Evolutionary conservation across 345 rosid species (phyloP).

Genomic region (Lepidium africanum): DNA sequence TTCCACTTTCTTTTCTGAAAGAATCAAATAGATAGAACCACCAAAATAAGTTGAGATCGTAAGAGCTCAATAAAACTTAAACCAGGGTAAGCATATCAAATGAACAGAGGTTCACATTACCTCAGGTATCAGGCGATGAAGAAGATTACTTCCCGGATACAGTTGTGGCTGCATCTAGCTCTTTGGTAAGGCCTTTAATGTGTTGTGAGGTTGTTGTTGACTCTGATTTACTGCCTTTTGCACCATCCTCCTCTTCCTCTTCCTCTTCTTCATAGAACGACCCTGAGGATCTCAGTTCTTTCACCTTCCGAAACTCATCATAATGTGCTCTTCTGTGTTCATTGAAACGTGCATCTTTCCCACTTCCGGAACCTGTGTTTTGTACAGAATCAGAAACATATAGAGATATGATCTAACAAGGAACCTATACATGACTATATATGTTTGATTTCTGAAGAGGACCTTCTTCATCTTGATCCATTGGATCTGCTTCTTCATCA

Average conservation of each 20-base stretch:
- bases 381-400: neutral
- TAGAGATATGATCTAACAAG: neutral
- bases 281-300: conserved; percentile 62
- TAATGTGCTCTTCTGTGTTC: conserved; percentile 85
- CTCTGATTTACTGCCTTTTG: conserved; percentile 22
- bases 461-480: conserved; percentile 81
- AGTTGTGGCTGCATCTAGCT: conserved; percentile 18
- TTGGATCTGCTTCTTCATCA: conserved; percentile 76
- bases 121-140: conserved; percentile 1
- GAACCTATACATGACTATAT: neutral
- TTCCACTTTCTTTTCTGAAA: neutral
- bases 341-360: conserved; percentile 44
- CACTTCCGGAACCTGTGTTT: conserved; percentile 37
- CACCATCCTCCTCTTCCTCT: conserved; percentile 40
- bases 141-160: conserved; percentile 21
- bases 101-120: conserved; percentile 1
- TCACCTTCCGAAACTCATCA: conserved; percentile 75
- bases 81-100: neutral
- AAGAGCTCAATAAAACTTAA: neutral
- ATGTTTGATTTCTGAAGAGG: neutral
- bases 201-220: conserved; percentile 34
- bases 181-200: conserved; percentile 42
- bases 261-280: conserved; percentile 44
- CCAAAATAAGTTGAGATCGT: neutral
- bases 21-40: neutral